Evolutionary conservation across 768 basidiomycete genomes (phyloP).

Genomic region (Leccinum truebloodii): DNA sequence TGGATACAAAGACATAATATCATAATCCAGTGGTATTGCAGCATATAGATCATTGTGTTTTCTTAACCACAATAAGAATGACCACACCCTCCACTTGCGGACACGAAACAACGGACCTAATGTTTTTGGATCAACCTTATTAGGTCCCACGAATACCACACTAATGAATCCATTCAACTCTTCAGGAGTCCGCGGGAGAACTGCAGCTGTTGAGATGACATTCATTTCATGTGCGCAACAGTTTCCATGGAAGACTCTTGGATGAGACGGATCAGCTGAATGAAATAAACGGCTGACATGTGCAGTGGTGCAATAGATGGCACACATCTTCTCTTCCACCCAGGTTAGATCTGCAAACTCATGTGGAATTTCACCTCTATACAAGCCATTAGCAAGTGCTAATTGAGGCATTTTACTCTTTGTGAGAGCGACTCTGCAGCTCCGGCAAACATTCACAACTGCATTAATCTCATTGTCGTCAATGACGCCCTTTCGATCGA

Average conservation of each 20-base stretch:
- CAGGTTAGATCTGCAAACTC: neutral
- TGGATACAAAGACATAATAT: neutral
- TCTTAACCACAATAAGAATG: slow-evolving; percentile 1
- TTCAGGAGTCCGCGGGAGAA: slow-evolving; percentile 26
- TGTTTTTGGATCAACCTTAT: slow-evolving; percentile 7
- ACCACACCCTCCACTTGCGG: neutral
- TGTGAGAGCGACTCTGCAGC: too few relatives aligned
- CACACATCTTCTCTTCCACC: slow-evolving; percentile 27
- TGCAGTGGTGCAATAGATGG: slow-evolving; percentile 28
- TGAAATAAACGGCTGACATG: slow-evolving; percentile 29
- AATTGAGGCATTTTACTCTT: neutral
- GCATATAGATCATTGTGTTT: slow-evolving; percentile 2
- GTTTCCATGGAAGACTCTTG: slow-evolving; percentile 34
- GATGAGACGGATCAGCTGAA: slow-evolving; percentile 23
- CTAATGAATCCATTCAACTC: slow-evolving; percentile 28
- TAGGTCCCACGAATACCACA: slow-evolving; percentile 34
- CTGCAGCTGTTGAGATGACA: slow-evolving; percentile 28
- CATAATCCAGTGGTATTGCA: neutral
- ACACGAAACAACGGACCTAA: neutral
- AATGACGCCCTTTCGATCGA: too few relatives aligned
- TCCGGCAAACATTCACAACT: too few relatives aligned
- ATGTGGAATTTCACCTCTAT: neutral
- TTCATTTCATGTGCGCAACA: slow-evolving; percentile 39
- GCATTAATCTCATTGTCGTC: too few relatives aligned
- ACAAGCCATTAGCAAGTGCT: neutral